Conservation (phyloP, 352 stramenopile species). For the Phytophthora hybrid region DNA sequence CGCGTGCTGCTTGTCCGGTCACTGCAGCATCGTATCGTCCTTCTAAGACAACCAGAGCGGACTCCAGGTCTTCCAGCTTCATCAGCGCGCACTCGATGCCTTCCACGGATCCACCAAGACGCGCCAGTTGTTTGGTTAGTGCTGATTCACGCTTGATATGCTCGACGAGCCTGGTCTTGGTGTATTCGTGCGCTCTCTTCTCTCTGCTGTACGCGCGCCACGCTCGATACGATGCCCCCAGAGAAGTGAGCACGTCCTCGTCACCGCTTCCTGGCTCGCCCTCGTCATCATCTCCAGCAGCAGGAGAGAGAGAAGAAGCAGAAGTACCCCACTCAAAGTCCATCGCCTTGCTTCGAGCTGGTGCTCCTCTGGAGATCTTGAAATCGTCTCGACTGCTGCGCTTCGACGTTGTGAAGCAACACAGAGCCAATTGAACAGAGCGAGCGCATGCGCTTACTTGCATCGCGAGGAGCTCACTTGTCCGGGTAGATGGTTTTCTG, state of each 20-base stretch:
- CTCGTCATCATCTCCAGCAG: constrained; percentile 17
- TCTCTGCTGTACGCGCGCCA: constrained; percentile 41
- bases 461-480: constrained; percentile 12
- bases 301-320: neutral
- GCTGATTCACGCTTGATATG: constrained; percentile 31
- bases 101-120: constrained; percentile 27
- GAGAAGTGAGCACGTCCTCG: constrained; percentile 43
- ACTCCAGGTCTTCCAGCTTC: constrained; percentile 39
- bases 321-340: constrained; percentile 8
- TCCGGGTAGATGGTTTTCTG: neutral
- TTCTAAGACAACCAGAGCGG: constrained; percentile 10
- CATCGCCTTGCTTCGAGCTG: constrained; percentile 20
- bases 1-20: neutral
- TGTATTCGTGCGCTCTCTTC: constrained; percentile 46
- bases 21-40: constrained; percentile 6
- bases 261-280: constrained; percentile 38
- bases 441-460: constrained; percentile 16
- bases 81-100: constrained; percentile 36
- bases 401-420: constrained; percentile 29
- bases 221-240: constrained; percentile 38
- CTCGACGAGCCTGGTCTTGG: constrained; percentile 39
- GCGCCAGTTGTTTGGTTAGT: constrained; percentile 28
- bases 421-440: constrained; percentile 18
- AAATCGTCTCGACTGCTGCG: constrained; percentile 29
- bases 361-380: constrained; percentile 22